Evolutionary conservation across 2,329 filamentous ascomycete genomes (phyloP), one percentile per base, ranked within the genome.

Genomic region (Diaporthe helianthi): DNA sequence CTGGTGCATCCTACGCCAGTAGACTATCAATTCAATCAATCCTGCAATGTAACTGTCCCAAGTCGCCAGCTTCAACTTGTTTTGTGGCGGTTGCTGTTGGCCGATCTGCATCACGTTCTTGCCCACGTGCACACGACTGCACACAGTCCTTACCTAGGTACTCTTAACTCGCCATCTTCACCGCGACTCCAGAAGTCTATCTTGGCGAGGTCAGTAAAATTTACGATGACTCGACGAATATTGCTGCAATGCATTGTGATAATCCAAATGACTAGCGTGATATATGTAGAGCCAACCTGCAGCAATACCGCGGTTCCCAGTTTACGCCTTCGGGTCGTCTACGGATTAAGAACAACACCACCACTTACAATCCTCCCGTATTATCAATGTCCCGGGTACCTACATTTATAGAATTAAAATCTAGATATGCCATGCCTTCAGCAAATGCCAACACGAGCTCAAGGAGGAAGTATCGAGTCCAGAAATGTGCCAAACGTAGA

Each of bases 191-290:
- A 15, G 36, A 38, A 17, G 2, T 38, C 36, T 19, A n/a, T 47
- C 58, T 61, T 47, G 58, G 58, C 58, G 6, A 1, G 13, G n/a
- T 47, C 58, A 24, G 41, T 61, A 47, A 47, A 47, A 47, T 47
- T 61, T 47, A 47, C 31, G 58, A 61, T 61, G 58, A 61, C 58
- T 49, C 58, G 58, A 36, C 6, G 19, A 22, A 26, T 19, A 63
- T 49, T 63, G 44, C 29, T 63, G 26, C 29, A 63, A 63, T 63
- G 58, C 58, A 63, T 63, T 63, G 58, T 63, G 58, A 49, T 63
- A 63, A 49, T 49, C 44, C 41, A 12, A 63, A 24, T 63, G 58
- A 63, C 58, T 63, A 63, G 41, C 44, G 58, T 49, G 13, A 49
- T 36, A 63, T 63, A 49, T n/a, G n/a, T 13, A 46, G 44, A 26